phyloP scores from a whole-genome alignment of 345 rosid genomes.

The Salix caprea region DNA sequence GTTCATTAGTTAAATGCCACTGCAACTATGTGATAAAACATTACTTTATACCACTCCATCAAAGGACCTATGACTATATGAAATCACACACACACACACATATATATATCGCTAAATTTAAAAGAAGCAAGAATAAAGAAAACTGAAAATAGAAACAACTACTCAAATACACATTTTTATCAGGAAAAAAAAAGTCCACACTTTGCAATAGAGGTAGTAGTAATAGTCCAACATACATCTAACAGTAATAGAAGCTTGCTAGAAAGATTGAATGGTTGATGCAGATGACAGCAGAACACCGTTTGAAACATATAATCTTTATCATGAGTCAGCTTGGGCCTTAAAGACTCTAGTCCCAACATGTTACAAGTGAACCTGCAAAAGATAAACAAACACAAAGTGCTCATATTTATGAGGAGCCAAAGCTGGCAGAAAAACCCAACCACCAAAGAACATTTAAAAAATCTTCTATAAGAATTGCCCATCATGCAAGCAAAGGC shows the following conservation, averaged over 20 bases:
- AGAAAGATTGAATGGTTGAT: conserved; percentile 46
- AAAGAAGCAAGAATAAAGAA: background rate
- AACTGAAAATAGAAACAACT: conserved; percentile 12
- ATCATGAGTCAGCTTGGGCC: conserved; percentile 31
- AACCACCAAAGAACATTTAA: conserved; percentile 37
- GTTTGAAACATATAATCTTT: conserved; percentile 45
- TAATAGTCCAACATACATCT: conserved; percentile 54
- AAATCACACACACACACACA: background rate
- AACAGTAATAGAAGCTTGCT: conserved; percentile 52
- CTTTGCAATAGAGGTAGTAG: conserved; percentile 28
- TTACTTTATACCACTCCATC: background rate
- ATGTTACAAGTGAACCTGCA: conserved; percentile 57
- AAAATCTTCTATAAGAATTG: conserved; percentile 35
- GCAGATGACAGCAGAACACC: conserved; percentile 46
- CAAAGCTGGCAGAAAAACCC: conserved; percentile 35
- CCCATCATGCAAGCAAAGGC: conserved; percentile 12
- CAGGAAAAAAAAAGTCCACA: conserved; percentile 13
- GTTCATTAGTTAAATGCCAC: background rate
- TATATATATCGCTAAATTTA: background rate
- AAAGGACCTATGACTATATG: background rate
- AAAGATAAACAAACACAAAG: conserved; percentile 43
- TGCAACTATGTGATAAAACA: background rate
- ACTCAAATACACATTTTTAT: conserved; percentile 13
- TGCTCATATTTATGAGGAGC: conserved; percentile 40
- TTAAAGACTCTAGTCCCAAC: conserved; percentile 38